phyloP scores from a whole-genome alignment of 2,329 filamentous ascomycete species.

The Fusarium brevicatenulatum region DNA sequence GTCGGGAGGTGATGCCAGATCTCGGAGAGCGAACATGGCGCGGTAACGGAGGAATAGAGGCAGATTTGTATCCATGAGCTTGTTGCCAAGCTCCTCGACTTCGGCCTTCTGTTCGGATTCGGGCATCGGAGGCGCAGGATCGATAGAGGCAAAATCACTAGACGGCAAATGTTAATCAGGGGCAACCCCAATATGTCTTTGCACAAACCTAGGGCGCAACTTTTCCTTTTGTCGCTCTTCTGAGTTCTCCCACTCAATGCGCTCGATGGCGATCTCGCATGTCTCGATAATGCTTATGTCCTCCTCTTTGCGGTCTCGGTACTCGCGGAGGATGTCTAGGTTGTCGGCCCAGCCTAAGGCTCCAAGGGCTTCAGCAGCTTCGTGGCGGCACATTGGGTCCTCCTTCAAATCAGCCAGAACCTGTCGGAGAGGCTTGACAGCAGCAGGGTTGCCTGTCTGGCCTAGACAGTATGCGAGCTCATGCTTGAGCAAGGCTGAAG shows the following conservation, averaged over 20 bases:
- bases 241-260: slow-evolving; percentile 92
- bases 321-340: slow-evolving; percentile 75
- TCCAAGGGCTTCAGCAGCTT: slow-evolving; percentile 93
- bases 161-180: slow-evolving; percentile 45
- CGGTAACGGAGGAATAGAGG: slow-evolving; percentile 94
- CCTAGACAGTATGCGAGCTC: slow-evolving; percentile 97
- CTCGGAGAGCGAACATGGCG: slow-evolving; percentile 97
- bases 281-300: slow-evolving; percentile 89
- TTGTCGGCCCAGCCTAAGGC: slow-evolving; percentile 82
- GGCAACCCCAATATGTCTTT: slow-evolving; percentile 30
- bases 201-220: slow-evolving; percentile 78
- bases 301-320: slow-evolving; percentile 81
- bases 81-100: slow-evolving; percentile 79
- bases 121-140: slow-evolving; percentile 90
- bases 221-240: slow-evolving; percentile 77
- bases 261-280: slow-evolving; percentile 94
- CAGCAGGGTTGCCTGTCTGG: slow-evolving; percentile 82
- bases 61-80: slow-evolving; percentile 79
- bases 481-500: slow-evolving; percentile 92
- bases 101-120: slow-evolving; percentile 75
- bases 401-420: slow-evolving; percentile 83
- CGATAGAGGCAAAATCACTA: slow-evolving; percentile 95
- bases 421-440: slow-evolving; percentile 75
- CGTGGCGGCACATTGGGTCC: slow-evolving; percentile 94
- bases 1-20: slow-evolving; percentile 92